phyloP scores from a whole-genome alignment of 352 stramenopile species.

The Phytophthora lateralis region DNA sequence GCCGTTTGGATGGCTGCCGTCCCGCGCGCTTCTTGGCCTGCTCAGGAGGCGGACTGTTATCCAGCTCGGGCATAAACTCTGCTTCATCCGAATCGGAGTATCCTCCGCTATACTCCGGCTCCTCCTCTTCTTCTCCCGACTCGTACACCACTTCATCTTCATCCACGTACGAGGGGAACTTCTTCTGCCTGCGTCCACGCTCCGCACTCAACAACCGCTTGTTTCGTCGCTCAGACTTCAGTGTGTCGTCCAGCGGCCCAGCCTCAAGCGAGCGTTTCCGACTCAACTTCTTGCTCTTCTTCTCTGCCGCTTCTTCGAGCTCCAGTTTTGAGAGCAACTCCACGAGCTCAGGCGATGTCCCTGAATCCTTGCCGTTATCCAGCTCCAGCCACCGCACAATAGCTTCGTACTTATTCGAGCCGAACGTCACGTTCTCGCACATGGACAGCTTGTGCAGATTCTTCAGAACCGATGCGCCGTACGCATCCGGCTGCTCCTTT shows the following conservation, averaged over 20 bases:
- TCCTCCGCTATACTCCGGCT: slow-evolving; percentile 36
- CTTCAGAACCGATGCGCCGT: slow-evolving; percentile 35
- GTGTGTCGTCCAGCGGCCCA: slow-evolving; percentile 44
- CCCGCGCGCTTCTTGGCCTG: slow-evolving; percentile 22
- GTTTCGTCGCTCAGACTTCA: slow-evolving; percentile 33
- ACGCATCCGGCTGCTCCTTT: slow-evolving; percentile 14
- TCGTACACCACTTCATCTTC: slow-evolving; percentile 42
- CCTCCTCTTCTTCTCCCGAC: slow-evolving; percentile 45
- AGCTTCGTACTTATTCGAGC: slow-evolving; percentile 51
- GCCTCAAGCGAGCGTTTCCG: slow-evolving; percentile 34
- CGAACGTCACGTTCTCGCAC: slow-evolving; percentile 39
- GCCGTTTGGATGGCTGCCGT: slow-evolving; percentile 8
- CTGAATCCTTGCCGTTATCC: slow-evolving; percentile 50
- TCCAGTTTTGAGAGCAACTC: slow-evolving; percentile 37
- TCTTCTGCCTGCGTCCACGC: slow-evolving; percentile 22
- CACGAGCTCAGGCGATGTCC: slow-evolving; percentile 36
- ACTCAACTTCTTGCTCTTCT: slow-evolving; percentile 28
- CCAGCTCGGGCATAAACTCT: slow-evolving; percentile 37
- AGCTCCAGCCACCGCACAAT: slow-evolving; percentile 62
- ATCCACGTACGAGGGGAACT: slow-evolving; percentile 14
- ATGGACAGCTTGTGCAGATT: slow-evolving; percentile 46
- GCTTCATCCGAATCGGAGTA: slow-evolving; percentile 51
- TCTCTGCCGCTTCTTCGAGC: slow-evolving; percentile 3
- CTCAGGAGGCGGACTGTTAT: slow-evolving; percentile 13
- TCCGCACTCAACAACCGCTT: slow-evolving; percentile 25